These are phyloP conservation scores for Ganoderma lingzhi DNA, from an alignment of 1,284 basidiomycete genomes.

Conservation along the genomic window DNA sequence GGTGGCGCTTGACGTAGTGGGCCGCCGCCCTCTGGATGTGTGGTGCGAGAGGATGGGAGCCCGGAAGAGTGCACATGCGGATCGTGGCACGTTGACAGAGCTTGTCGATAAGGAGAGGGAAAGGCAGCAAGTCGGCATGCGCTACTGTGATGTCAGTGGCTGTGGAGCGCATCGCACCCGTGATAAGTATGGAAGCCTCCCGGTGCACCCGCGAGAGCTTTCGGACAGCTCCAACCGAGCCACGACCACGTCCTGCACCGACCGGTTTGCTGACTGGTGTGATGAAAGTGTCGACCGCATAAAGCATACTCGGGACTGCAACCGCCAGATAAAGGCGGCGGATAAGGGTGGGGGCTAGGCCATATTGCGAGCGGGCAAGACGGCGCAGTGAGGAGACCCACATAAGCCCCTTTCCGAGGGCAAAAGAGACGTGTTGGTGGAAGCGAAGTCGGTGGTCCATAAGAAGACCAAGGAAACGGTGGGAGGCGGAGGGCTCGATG, in stretches of 20 bases:
- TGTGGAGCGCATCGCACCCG: constrained; percentile 45
- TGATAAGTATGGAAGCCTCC: constrained; percentile 41
- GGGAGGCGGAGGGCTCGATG: constrained; percentile 18
- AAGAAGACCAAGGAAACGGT: constrained; percentile 47
- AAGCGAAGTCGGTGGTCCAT: constrained; percentile 47
- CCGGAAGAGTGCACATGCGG: constrained; percentile 43
- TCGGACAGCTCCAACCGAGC: constrained; percentile 14
- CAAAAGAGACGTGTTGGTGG: constrained; percentile 40
- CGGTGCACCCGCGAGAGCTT: constrained; percentile 42
- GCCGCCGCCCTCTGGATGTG: background rate
- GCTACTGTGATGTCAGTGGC: constrained; percentile 43
- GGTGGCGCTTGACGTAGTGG: background rate
- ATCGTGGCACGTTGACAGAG: constrained; percentile 38
- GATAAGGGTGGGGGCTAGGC: constrained; percentile 5
- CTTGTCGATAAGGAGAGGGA: constrained; percentile 38
- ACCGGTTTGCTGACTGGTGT: constrained; percentile 32
- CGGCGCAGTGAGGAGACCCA: constrained; percentile 35
- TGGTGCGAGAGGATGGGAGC: constrained; percentile 41
- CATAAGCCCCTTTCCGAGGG: constrained; percentile 41
- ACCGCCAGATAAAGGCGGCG: constrained; percentile 39
- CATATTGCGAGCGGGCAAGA: constrained; percentile 28
- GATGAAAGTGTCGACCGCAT: constrained; percentile 46
- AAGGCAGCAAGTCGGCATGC: constrained; percentile 45
- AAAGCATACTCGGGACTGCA: constrained; percentile 45
- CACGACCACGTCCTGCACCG: constrained; percentile 22